These are phyloP conservation scores for Polyplosphaeria fusca DNA, from an alignment of 495 filamentous ascomycete species.

Conservation along the genomic window DNA sequence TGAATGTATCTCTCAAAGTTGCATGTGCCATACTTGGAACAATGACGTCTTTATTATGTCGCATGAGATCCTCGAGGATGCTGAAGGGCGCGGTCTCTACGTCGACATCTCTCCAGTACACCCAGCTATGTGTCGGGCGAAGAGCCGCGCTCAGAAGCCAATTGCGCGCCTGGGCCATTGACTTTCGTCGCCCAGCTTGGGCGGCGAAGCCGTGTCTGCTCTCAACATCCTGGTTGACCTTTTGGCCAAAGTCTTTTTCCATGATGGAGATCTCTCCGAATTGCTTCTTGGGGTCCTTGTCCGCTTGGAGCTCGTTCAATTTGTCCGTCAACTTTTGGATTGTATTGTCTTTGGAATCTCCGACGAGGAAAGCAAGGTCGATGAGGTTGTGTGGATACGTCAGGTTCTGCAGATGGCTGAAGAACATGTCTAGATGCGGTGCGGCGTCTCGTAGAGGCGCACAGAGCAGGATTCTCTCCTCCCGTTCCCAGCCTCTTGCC, in stretches of 20 bases:
- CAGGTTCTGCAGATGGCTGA: slow-evolving; percentile 89
- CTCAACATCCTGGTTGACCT: slow-evolving; percentile 96
- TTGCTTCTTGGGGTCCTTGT: slow-evolving; percentile 69
- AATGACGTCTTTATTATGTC: slow-evolving; percentile 98
- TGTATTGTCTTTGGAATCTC: slow-evolving; percentile 93
- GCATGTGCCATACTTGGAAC: slow-evolving; percentile 81
- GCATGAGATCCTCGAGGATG: slow-evolving; percentile 96
- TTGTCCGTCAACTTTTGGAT: slow-evolving; percentile 68
- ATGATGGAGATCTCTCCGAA: slow-evolving; percentile 97
- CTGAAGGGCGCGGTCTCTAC: slow-evolving; percentile 95
- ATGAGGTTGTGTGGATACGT: slow-evolving; percentile 97
- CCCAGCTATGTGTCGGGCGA: slow-evolving; percentile 95
- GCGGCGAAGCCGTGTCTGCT: slow-evolving; percentile 97
- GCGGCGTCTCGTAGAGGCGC: slow-evolving; percentile 92
- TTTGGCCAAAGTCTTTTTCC: slow-evolving; percentile 98
- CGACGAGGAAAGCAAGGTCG: slow-evolving; percentile 94
- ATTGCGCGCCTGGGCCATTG: slow-evolving; percentile 97
- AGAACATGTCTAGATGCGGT: slow-evolving; percentile 96
- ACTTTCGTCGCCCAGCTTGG: slow-evolving; percentile 86
- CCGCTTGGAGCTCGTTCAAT: slow-evolving; percentile 75
- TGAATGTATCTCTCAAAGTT: neutral
- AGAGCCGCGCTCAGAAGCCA: slow-evolving; percentile 94
- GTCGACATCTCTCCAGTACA: slow-evolving; percentile 99
- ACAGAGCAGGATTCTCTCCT: slow-evolving; percentile 92
- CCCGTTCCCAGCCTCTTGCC: slow-evolving; percentile 86